Conservation (phyloP, 75 land plant genomes). For the Pseudotsuga menziesii region DNA sequence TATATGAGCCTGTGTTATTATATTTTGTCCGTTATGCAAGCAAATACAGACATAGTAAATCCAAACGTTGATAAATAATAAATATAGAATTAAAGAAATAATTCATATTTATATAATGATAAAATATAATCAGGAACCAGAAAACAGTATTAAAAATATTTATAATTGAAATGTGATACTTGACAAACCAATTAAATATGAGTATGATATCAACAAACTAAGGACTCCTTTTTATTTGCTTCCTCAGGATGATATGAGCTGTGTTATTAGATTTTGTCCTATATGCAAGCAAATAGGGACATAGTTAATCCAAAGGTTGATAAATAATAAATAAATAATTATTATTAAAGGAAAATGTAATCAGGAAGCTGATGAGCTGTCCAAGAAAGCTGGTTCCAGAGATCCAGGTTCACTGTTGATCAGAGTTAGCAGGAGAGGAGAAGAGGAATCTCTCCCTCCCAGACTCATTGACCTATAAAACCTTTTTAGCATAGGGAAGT, state of each 20-base stretch:
- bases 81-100: background rate
- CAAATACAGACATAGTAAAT: background rate
- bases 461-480: no score
- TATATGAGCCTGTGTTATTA: background rate
- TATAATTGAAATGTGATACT: background rate
- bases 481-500: no score
- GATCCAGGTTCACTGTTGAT: no score
- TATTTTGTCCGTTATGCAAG: background rate
- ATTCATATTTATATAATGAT: no score
- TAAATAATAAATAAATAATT: background rate
- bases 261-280: background rate
- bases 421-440: no score
- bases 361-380: no score
- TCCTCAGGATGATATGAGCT: background rate
- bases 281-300: background rate
- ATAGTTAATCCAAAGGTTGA: background rate
- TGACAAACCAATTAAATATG: background rate
- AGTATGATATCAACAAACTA: background rate
- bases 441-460: no score
- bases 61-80: background rate
- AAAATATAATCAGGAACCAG: no score
- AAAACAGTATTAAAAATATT: background rate
- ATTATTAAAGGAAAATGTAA: no score
- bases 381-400: no score
- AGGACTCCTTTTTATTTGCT: background rate